Evolutionary conservation across 352 stramenopile genomes (phyloP).

Genomic region (Pythium dissotocum): DNA sequence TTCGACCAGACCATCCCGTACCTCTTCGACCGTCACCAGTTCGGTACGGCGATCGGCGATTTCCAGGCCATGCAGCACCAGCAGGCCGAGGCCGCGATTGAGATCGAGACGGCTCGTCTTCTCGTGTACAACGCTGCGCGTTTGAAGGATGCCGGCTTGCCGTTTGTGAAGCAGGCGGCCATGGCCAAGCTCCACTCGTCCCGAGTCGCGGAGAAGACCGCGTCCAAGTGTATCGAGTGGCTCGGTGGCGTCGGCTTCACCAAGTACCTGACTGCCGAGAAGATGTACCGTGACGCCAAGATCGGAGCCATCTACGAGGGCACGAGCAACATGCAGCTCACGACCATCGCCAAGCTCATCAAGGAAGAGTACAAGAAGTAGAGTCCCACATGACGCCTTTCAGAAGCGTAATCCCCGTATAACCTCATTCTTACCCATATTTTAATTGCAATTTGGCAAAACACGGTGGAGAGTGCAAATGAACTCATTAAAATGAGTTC

Average conservation of each 20-base stretch:
- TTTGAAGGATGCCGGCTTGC: constrained; percentile 92
- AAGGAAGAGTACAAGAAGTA: constrained; percentile 89
- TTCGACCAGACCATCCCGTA: constrained; percentile 96
- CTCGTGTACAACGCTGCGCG: constrained; percentile 95
- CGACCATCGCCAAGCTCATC: constrained; percentile 92
- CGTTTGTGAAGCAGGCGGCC: constrained; percentile 97
- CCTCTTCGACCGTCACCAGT: constrained; percentile 96
- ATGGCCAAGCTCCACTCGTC: constrained; percentile 97
- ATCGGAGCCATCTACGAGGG: constrained; percentile 98
- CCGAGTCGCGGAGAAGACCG: constrained; percentile 93
- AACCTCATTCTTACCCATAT: neutral
- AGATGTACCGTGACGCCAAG: constrained; percentile 98
- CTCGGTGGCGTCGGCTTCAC: constrained; percentile 96
- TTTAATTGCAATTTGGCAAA: neutral
- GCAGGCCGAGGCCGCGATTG: constrained; percentile 93
- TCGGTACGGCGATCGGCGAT: constrained; percentile 92
- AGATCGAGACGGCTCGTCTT: constrained; percentile 93
- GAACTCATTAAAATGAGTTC: too few species aligned
- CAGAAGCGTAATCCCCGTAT: constrained; percentile 2
- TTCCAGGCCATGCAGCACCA: constrained; percentile 98
- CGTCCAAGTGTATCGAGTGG: constrained; percentile 96
- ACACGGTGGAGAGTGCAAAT: too few species aligned
- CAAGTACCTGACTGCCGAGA: constrained; percentile 93
- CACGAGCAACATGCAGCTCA: constrained; percentile 97
- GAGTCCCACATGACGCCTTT: neutral